Conservation (phyloP, 2,329 filamentous ascomycete species). For the Elsinoe perseae region DNA sequence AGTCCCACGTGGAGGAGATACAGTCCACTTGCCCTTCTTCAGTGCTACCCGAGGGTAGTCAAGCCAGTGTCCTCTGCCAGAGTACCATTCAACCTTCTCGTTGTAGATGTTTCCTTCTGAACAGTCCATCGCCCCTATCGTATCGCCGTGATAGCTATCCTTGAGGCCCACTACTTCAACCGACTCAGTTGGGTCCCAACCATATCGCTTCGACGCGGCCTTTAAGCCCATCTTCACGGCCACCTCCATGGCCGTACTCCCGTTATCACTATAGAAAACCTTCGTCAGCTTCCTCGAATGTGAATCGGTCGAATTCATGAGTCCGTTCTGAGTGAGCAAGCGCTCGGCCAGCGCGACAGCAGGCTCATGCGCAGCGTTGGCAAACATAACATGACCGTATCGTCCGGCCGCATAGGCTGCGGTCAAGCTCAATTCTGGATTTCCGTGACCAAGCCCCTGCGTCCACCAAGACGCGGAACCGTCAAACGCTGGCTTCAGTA, state of each 20-base stretch:
- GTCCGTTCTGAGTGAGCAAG: slow-evolving; percentile 49
- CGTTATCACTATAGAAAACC: slow-evolving; percentile 78
- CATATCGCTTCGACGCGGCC: slow-evolving; percentile 58
- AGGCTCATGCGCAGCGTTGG: slow-evolving; percentile 69
- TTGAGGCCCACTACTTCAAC: slow-evolving; percentile 66
- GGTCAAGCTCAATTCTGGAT: slow-evolving; percentile 61
- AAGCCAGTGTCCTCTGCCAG: slow-evolving; percentile 70
- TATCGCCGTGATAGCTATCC: slow-evolving; percentile 80
- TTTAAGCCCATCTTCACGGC: slow-evolving; percentile 78
- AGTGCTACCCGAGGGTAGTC: slow-evolving; percentile 68
- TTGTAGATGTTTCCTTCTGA: slow-evolving; percentile 72
- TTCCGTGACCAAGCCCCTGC: slow-evolving; percentile 75
- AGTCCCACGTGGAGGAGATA: slow-evolving; percentile 49
- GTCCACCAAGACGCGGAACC: slow-evolving; percentile 90
- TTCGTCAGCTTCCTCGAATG: slow-evolving; percentile 49
- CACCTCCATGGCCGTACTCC: slow-evolving; percentile 76
- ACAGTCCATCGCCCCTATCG: slow-evolving; percentile 81
- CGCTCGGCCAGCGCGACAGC: slow-evolving; percentile 61
- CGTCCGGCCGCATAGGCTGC: slow-evolving; percentile 74
- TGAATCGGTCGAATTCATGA: background rate
- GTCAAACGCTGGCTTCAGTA: slow-evolving; percentile 62
- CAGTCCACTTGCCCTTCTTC: slow-evolving; percentile 56
- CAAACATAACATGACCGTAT: slow-evolving; percentile 86
- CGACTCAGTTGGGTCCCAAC: slow-evolving; percentile 50
- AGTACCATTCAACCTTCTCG: slow-evolving; percentile 79